These are phyloP conservation scores for Glaciozyma martinii DNA, from an alignment of 768 basidiomycete genomes.

Conservation along the genomic window DNA sequence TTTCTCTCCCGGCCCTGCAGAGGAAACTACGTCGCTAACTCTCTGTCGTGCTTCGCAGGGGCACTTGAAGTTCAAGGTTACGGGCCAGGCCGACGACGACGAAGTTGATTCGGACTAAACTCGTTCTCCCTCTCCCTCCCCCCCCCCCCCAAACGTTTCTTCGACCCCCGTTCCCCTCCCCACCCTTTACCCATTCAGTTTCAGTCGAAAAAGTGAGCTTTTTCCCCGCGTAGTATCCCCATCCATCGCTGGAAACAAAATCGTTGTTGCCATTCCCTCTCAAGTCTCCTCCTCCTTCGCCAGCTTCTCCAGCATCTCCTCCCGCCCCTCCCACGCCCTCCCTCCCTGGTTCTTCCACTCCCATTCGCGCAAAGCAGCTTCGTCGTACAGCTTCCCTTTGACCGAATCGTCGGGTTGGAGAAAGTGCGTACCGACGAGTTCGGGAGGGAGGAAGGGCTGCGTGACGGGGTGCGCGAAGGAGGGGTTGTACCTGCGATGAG, in stretches of 20 bases:
- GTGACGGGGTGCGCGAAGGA: constrained; percentile 53
- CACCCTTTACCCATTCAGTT: no score
- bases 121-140: neutral
- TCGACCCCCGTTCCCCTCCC: no score
- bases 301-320: constrained; percentile 13
- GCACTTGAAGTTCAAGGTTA: no score
- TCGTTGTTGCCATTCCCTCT: neutral
- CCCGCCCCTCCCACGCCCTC: constrained; percentile 18
- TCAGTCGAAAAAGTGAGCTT: no score
- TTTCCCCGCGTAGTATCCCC: no score
- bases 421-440: constrained; percentile 40
- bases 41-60: no score
- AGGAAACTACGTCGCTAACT: no score
- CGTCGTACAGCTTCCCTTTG: constrained; percentile 41
- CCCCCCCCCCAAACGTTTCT: no score
- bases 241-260: no score
- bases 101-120: neutral
- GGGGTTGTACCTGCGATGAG: constrained; percentile 44
- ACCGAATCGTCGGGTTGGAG: constrained; percentile 4
- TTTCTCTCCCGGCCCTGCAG: neutral
- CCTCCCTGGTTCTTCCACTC: constrained; percentile 31
- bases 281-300: neutral
- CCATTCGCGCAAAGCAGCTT: constrained; percentile 53
- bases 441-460: constrained; percentile 54
- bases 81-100: no score